Base-by-base conservation (phyloP, 2,329 filamentous ascomycete genomes). In the Xylaria multiplex region DNA sequence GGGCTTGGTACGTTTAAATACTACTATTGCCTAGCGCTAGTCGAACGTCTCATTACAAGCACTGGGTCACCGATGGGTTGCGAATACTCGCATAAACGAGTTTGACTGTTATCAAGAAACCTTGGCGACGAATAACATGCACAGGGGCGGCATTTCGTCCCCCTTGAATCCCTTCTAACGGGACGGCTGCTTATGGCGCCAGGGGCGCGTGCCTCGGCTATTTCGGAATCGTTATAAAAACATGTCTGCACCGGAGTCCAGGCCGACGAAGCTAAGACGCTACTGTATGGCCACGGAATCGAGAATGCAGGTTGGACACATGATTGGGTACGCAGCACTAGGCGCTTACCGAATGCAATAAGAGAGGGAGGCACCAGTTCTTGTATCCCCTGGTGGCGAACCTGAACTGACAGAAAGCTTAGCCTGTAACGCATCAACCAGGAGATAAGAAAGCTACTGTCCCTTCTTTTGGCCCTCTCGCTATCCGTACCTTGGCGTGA, bases 121-220 rank as follows among this genome's bases (percentile, higher is more conserved):
- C 59, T 68, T 62, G 57, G 65, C 56, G 24, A 22, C 57, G 46
- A 49, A 64, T 67, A 61, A 55, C 30, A 22, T 58, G 49, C 35
- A 22, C 57, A 59, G 42, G 35, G 56, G 43, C 65, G 65, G 65
- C 65, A 67, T 55, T 46, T 59, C 43, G 37, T 24, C 11, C 56
- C 52, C 65, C 45, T 56, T 56, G 46, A 59, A 16, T 49, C 60
- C 22, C 42, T 50, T 22, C 24, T 27, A 46, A 48, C 42, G 53
- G 53, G 48, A 67, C 48, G 48, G 50, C 56, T 63, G 56, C 59
- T 59, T 58, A 68, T n/a, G 45, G 59, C 67, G 67, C 65, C 62
- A 64, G 58, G 40, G 48, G 65, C 67, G 62, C 53, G 54, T 61
- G 53, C 52, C 48, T 52, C 67, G 67, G 67, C 56, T 59, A 65